phyloP scores from a whole-genome alignment of 768 basidiomycete species.

The Pleurotus tuoliensis region DNA sequence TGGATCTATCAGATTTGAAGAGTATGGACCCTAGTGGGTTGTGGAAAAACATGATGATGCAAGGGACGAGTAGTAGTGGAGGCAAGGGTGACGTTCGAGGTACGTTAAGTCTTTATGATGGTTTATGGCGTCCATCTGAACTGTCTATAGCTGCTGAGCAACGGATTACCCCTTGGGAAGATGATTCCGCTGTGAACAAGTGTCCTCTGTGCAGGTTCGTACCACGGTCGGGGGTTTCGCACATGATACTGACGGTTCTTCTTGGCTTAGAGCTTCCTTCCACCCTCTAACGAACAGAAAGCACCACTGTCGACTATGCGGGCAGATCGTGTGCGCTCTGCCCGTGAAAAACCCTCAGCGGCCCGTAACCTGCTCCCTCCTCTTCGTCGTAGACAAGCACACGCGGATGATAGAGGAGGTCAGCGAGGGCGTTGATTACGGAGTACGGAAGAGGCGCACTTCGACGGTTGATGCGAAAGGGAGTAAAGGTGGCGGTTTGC shows the following conservation, averaged over 20 bases:
- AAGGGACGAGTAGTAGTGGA: slow-evolving; percentile 35
- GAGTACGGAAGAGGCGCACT: slow-evolving; percentile 53
- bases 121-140: neutral
- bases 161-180: slow-evolving; percentile 92
- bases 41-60: slow-evolving; percentile 58
- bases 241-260: too few species aligned
- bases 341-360: slow-evolving; percentile 73
- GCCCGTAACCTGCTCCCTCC: slow-evolving; percentile 63
- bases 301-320: slow-evolving; percentile 95
- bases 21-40: slow-evolving; percentile 65
- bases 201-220: slow-evolving; percentile 82
- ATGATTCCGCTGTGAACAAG: slow-evolving; percentile 67
- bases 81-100: slow-evolving; percentile 68
- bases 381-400: slow-evolving; percentile 83
- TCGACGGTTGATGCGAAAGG: slow-evolving; percentile 20
- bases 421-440: slow-evolving; percentile 77
- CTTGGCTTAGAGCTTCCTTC: slow-evolving; percentile 55
- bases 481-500: slow-evolving; percentile 19
- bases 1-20: slow-evolving; percentile 54
- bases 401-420: slow-evolving; percentile 82
- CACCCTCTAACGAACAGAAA: slow-evolving; percentile 90
- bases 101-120: slow-evolving; percentile 20
- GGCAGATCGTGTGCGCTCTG: slow-evolving; percentile 86
- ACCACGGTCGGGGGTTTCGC: too few species aligned
- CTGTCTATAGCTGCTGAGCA: slow-evolving; percentile 69